Conservation (phyloP, 2,329 filamentous ascomycete genomes). For the Drechslerella dactyloides region DNA sequence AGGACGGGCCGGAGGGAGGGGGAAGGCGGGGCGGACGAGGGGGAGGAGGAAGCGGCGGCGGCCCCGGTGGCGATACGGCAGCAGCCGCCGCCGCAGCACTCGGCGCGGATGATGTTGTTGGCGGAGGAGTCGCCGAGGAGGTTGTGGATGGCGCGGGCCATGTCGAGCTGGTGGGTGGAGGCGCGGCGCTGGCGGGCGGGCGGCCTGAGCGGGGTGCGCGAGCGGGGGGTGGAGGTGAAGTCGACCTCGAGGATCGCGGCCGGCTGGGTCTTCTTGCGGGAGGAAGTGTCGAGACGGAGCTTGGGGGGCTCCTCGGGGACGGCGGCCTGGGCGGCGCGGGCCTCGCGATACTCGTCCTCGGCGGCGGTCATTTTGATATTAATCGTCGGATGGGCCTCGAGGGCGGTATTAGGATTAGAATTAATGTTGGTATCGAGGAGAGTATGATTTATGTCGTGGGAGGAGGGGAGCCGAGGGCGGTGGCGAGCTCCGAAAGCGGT, state of each 20-base stretch:
- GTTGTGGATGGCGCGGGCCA: conserved; percentile 50
- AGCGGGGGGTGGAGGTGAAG: conserved; percentile 52
- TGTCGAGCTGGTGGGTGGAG: conserved; percentile 53
- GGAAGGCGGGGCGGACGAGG: conserved; percentile 32
- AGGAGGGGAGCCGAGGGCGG: conserved; percentile 24
- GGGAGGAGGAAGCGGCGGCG: conserved; percentile 19
- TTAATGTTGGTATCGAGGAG: not conserved
- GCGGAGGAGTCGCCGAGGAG: conserved; percentile 53
- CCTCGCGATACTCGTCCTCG: conserved; percentile 40
- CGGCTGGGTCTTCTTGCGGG: conserved; percentile 20
- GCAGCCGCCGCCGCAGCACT: conserved; percentile 55
- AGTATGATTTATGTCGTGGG: conserved; percentile 10
- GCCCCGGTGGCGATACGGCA: conserved; percentile 42
- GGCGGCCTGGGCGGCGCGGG: conserved; percentile 35
- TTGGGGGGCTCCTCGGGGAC: conserved; percentile 48
- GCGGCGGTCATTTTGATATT: conserved; percentile 46
- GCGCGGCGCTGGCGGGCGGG: conserved; percentile 7
- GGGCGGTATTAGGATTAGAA: not conserved
- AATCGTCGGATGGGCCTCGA: not conserved
- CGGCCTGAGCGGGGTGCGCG: conserved; percentile 17
- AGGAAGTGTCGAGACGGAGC: conserved; percentile 2
- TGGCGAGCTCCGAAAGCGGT: conserved; percentile 29
- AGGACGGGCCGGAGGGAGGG: conserved; percentile 23
- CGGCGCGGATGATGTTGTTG: conserved; percentile 52
- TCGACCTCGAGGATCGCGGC: conserved; percentile 55